Evolutionary conservation across 495 filamentous ascomycete species (phyloP).

Genomic region (Penicillium bialowiezense): DNA sequence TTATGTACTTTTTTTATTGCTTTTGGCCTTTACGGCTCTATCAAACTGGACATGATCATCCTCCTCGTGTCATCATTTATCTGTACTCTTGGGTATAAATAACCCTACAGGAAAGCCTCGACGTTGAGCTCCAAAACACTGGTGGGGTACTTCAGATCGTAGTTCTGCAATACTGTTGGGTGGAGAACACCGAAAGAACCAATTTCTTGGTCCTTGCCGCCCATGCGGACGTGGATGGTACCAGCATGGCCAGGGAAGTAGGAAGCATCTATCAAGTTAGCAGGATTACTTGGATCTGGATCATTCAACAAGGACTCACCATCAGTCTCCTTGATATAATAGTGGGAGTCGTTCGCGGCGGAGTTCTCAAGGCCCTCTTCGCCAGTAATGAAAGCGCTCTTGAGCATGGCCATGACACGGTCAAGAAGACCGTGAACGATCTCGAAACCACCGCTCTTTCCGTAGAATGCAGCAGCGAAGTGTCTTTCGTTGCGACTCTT

Average conservation of each 20-base stretch:
- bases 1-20: conserved; percentile 15
- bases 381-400: conserved; percentile 69
- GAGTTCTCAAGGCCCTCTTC: conserved; percentile 66
- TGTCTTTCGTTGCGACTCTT: conserved; percentile 88
- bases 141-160: conserved; percentile 89
- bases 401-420: conserved; percentile 89
- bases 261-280: conserved; percentile 60
- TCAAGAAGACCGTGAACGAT: conserved; percentile 92
- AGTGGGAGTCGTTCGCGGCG: conserved; percentile 56
- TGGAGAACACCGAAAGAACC: conserved; percentile 92
- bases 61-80: conserved; percentile 26
- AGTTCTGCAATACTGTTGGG: conserved; percentile 88
- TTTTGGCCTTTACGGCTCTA: conserved; percentile 19
- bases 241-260: conserved; percentile 91
- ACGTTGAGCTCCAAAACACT: conserved; percentile 95
- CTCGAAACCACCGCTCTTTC: conserved; percentile 95
- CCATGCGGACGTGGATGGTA: conserved; percentile 69
- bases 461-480: conserved; percentile 92
- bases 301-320: conserved; percentile 46
- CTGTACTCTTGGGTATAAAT: conserved; percentile 10
- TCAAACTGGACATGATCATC: conserved; percentile 15
- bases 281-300: not conserved
- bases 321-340: conserved; percentile 91
- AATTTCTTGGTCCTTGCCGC: conserved; percentile 66
- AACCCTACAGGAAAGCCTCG: conserved; percentile 78